These are phyloP conservation scores for Antrodiella citrinella DNA, from an alignment of 768 basidiomycete species.

Conservation along the genomic window DNA sequence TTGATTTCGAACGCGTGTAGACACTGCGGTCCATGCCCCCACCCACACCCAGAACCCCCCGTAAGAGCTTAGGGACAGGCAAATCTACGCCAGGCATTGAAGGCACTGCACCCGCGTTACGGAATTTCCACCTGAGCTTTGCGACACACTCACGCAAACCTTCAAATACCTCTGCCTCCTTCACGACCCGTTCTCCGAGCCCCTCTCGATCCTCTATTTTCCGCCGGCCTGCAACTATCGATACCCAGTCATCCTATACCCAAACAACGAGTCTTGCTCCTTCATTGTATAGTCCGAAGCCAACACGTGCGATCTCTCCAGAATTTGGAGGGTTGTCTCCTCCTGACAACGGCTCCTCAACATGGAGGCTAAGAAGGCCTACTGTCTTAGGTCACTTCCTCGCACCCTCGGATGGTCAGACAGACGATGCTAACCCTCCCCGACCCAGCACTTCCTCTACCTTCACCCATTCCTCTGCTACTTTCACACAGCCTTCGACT, in stretches of 20 bases:
- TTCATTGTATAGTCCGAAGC: constrained; percentile 5
- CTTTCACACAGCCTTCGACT: constrained; percentile 20
- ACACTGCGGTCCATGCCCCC: not conserved
- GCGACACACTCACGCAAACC: constrained; percentile 16
- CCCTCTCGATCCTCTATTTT: constrained; percentile 17
- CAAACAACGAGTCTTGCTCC: constrained; percentile 3
- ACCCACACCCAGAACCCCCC: not conserved
- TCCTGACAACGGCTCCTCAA: constrained; percentile 12
- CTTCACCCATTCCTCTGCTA: constrained; percentile 33
- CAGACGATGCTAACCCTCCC: constrained; percentile 1
- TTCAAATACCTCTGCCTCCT: constrained; percentile 27
- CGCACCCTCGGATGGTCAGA: not conserved
- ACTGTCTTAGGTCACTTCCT: constrained; percentile 55
- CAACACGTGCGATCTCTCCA: constrained; percentile 6
- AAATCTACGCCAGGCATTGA: not conserved
- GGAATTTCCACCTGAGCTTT: not conserved
- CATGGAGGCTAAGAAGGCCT: constrained; percentile 32
- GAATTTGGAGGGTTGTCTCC: constrained; percentile 4
- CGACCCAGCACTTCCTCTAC: constrained; percentile 25
- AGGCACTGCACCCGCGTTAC: not conserved
- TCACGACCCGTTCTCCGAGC: constrained; percentile 31
- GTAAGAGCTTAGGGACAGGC: not conserved
- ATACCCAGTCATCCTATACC: constrained; percentile 5
- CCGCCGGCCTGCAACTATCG: constrained; percentile 1
- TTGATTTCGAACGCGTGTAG: not conserved